These are phyloP conservation scores for Meredithiella fracta DNA, from an alignment of 2,329 filamentous ascomycete genomes.

Conservation along the genomic window DNA sequence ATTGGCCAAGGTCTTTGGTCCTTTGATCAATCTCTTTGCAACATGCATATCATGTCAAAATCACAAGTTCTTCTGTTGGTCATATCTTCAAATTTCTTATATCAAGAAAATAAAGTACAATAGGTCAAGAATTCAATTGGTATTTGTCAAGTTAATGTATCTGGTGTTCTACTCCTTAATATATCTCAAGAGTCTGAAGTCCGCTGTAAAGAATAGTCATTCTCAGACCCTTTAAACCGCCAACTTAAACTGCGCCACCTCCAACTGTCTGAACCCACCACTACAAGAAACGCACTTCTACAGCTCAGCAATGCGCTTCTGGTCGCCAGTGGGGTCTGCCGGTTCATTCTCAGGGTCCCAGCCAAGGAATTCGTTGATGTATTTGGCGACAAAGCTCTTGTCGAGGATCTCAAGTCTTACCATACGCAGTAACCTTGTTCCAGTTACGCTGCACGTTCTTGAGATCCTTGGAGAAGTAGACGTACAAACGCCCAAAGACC, in stretches of 20 bases:
- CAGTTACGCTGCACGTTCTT: conserved; percentile 63
- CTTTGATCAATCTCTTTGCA: too few species aligned
- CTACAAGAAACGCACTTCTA: conserved; percentile 48
- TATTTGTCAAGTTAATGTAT: not conserved
- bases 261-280: conserved; percentile 46
- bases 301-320: conserved; percentile 55
- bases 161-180: not conserved
- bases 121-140: not conserved
- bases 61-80: not conserved
- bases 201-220: not conserved
- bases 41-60: not conserved
- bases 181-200: not conserved
- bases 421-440: conserved; percentile 62
- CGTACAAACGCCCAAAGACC: conserved; percentile 65
- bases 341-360: conserved; percentile 52
- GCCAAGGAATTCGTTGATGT: conserved; percentile 53
- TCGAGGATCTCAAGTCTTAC: conserved; percentile 55
- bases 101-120: not conserved
- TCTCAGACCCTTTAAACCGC: not conserved
- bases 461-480: conserved; percentile 58
- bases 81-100: not conserved
- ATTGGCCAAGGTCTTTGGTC: too few species aligned
- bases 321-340: conserved; percentile 50
- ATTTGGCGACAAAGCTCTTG: conserved; percentile 51
- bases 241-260: not conserved